Conservation (phyloP, 1,139 yeast genomes). For the Yamadazyma triangularis region DNA sequence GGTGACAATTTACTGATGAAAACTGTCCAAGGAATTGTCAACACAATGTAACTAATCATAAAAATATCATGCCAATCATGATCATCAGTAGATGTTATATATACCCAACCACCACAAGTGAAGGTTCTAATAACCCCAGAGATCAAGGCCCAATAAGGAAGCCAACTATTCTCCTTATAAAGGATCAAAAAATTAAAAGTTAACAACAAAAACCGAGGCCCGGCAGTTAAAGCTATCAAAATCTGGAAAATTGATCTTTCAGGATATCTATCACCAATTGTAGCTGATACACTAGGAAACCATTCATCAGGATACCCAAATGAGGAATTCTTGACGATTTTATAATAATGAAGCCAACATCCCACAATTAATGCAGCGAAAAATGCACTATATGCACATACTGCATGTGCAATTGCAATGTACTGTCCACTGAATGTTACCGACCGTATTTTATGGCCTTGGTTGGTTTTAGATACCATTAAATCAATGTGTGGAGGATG, state of each 20-base stretch:
- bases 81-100: slow-evolving; percentile 93
- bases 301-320: slow-evolving; percentile 96
- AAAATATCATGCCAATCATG: slow-evolving; percentile 95
- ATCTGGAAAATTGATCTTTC: slow-evolving; percentile 91
- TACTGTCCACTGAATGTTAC: slow-evolving; percentile 50
- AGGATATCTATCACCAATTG: slow-evolving; percentile 95
- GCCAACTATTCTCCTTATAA: slow-evolving; percentile 33
- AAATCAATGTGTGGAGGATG: no score
- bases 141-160: slow-evolving; percentile 18
- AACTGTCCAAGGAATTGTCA: slow-evolving; percentile 90
- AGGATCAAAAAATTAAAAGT: slow-evolving; percentile 52
- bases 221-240: slow-evolving; percentile 71
- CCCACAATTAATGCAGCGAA: slow-evolving; percentile 72
- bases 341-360: slow-evolving; percentile 68
- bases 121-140: slow-evolving; percentile 79
- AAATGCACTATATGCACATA: slow-evolving; percentile 70
- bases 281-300: slow-evolving; percentile 96
- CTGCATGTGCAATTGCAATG: slow-evolving; percentile 67
- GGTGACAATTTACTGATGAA: slow-evolving; percentile 54
- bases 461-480: no score
- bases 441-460: background rate
- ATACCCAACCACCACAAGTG: slow-evolving; percentile 98
- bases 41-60: slow-evolving; percentile 83
- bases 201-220: slow-evolving; percentile 79
- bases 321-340: slow-evolving; percentile 81